Conservation (phyloP, 2,329 filamentous ascomycete species). For the Clathrospora elynae region DNA sequence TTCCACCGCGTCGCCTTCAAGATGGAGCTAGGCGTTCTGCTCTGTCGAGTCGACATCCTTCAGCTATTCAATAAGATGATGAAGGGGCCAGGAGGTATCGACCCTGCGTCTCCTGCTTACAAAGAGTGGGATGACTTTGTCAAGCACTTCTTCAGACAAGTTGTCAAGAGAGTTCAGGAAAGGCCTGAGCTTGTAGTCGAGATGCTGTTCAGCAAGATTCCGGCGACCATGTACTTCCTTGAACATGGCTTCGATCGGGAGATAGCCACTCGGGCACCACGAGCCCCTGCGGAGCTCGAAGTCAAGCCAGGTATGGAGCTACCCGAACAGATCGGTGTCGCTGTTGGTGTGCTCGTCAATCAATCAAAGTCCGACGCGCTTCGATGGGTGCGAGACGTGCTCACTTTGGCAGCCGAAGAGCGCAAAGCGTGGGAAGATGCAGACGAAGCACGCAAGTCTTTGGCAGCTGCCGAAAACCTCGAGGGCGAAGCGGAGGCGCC, state of each 20-base stretch:
- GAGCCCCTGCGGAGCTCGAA: slow-evolving; percentile 79
- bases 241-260: slow-evolving; percentile 91
- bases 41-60: slow-evolving; percentile 91
- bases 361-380: slow-evolving; percentile 76
- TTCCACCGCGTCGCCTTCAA: slow-evolving; percentile 96
- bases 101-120: slow-evolving; percentile 68
- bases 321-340: slow-evolving; percentile 74
- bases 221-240: slow-evolving; percentile 80
- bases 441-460: slow-evolving; percentile 62
- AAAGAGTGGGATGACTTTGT: slow-evolving; percentile 92
- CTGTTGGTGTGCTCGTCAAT: slow-evolving; percentile 78
- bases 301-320: slow-evolving; percentile 73
- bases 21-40: slow-evolving; percentile 83
- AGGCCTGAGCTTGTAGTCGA: slow-evolving; percentile 86
- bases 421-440: slow-evolving; percentile 78
- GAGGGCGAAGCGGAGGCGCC: slow-evolving; percentile 31
- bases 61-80: slow-evolving; percentile 88
- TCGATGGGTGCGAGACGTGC: slow-evolving; percentile 77
- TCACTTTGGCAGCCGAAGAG: slow-evolving; percentile 72
- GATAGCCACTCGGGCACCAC: slow-evolving; percentile 65
- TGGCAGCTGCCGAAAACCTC: slow-evolving; percentile 41
- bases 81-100: slow-evolving; percentile 80
- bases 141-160: slow-evolving; percentile 79
- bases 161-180: slow-evolving; percentile 83
- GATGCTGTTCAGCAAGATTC: slow-evolving; percentile 92